Conservation (phyloP, 2,329 filamentous ascomycete genomes). For the Aschersonia sp. region DNA sequence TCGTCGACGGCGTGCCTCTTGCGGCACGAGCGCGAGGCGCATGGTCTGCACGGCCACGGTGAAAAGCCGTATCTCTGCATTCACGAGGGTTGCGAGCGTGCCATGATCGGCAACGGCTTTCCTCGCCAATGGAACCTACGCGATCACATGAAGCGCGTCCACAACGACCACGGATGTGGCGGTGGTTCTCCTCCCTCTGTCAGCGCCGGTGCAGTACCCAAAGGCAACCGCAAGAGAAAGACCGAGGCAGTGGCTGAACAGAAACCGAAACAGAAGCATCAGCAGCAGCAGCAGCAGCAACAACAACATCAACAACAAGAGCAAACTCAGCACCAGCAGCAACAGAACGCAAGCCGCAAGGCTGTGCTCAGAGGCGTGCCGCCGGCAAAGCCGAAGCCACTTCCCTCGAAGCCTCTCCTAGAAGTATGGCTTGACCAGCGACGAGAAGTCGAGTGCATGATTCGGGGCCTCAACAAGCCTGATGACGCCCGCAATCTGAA, state of each 20-base stretch:
- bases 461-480: slow-evolving; percentile 33
- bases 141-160: slow-evolving; percentile 95
- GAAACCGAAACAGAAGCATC: background rate
- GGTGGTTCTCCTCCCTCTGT: slow-evolving; percentile 25
- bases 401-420: slow-evolving; percentile 24
- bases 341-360: slow-evolving; percentile 28
- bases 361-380: slow-evolving; percentile 27
- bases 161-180: slow-evolving; percentile 44
- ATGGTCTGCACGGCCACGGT: slow-evolving; percentile 89
- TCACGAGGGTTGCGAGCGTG: slow-evolving; percentile 76
- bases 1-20: slow-evolving; percentile 91
- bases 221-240: slow-evolving; percentile 45
- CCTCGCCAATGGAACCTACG: slow-evolving; percentile 89
- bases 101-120: slow-evolving; percentile 72
- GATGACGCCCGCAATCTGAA: slow-evolving; percentile 38
- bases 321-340: background rate
- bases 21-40: slow-evolving; percentile 87
- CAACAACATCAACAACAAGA: background rate
- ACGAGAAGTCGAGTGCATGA: slow-evolving; percentile 45
- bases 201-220: slow-evolving; percentile 12
- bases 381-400: slow-evolving; percentile 17
- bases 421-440: slow-evolving; percentile 49
- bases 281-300: background rate
- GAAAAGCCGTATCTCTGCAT: slow-evolving; percentile 85
- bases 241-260: slow-evolving; percentile 28